Evolutionary conservation across 2,329 filamentous ascomycete genomes (phyloP).

Genomic region (Alternaria infectoria): DNA sequence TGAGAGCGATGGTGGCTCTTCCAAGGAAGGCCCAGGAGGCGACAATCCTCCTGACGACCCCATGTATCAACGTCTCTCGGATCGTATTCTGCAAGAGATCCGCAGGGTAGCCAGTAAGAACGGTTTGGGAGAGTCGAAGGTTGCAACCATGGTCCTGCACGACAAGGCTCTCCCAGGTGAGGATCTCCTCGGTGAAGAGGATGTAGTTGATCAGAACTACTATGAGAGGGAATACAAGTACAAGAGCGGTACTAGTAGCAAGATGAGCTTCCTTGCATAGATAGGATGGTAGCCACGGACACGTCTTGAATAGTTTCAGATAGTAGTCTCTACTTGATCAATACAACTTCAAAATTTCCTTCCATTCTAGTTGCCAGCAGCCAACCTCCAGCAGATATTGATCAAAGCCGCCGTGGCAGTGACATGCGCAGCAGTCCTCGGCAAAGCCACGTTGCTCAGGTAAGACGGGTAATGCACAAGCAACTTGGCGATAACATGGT

Average conservation of each 20-base stretch:
- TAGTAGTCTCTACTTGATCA: background rate
- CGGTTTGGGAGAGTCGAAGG: background rate
- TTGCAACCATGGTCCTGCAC: background rate
- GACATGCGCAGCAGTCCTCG: constrained; percentile 24
- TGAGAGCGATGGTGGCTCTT: background rate
- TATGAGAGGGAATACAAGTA: background rate
- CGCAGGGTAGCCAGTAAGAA: background rate
- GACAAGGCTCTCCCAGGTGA: background rate
- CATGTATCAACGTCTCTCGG: background rate
- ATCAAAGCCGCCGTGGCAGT: constrained; percentile 30
- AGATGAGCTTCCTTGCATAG: background rate
- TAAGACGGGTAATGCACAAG: constrained; percentile 30
- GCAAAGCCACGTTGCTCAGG: constrained; percentile 23
- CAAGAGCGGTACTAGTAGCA: background rate
- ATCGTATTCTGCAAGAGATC: background rate
- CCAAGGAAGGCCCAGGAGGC: background rate
- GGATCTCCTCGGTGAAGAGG: background rate
- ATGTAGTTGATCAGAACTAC: background rate
- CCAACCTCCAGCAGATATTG: constrained; percentile 31
- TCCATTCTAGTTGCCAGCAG: constrained; percentile 15
- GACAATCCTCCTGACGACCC: background rate
- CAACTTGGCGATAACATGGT: constrained; percentile 30
- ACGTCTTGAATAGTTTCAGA: background rate
- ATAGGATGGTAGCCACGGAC: background rate
- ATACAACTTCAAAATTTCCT: background rate